These are phyloP conservation scores for Cadophora luteo-olivacea DNA, from an alignment of 2,329 filamentous ascomycete species.

Conservation along the genomic window DNA sequence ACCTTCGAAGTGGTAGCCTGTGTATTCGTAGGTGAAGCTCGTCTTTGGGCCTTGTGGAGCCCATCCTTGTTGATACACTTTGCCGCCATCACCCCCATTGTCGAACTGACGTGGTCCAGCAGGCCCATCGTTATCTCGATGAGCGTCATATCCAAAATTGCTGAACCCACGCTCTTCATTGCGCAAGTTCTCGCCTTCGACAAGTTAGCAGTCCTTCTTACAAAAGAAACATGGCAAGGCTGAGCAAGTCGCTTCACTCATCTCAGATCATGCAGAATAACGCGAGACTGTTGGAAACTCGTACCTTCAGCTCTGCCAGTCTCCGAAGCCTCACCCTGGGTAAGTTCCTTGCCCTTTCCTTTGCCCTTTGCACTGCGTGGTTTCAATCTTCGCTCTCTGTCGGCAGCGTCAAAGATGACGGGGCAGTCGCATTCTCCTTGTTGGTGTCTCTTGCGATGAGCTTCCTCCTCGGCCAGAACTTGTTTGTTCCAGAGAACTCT, in stretches of 20 bases:
- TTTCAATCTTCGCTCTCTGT: constrained; percentile 31
- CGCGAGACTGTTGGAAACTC: neutral
- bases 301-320: constrained; percentile 12
- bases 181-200: neutral
- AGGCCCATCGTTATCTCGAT: constrained; percentile 4
- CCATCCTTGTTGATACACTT: constrained; percentile 8
- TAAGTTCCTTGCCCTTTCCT: constrained; percentile 24
- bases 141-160: constrained; percentile 19
- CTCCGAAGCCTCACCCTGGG: constrained; percentile 5
- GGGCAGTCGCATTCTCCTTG: constrained; percentile 38
- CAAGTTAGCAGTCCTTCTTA: constrained; percentile 2
- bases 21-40: neutral
- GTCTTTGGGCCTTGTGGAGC: neutral
- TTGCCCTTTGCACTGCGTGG: constrained; percentile 18
- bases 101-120: constrained; percentile 7
- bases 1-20: neutral
- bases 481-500: constrained; percentile 43
- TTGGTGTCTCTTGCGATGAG: constrained; percentile 36
- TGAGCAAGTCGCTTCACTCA: neutral
- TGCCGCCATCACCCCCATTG: constrained; percentile 5
- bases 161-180: neutral
- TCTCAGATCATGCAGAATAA: neutral
- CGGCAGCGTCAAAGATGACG: constrained; percentile 36
- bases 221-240: neutral
- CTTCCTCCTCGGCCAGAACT: constrained; percentile 38